These are phyloP conservation scores for Thelonectria discophora DNA, from an alignment of 2,329 filamentous ascomycete genomes.

Conservation along the genomic window DNA sequence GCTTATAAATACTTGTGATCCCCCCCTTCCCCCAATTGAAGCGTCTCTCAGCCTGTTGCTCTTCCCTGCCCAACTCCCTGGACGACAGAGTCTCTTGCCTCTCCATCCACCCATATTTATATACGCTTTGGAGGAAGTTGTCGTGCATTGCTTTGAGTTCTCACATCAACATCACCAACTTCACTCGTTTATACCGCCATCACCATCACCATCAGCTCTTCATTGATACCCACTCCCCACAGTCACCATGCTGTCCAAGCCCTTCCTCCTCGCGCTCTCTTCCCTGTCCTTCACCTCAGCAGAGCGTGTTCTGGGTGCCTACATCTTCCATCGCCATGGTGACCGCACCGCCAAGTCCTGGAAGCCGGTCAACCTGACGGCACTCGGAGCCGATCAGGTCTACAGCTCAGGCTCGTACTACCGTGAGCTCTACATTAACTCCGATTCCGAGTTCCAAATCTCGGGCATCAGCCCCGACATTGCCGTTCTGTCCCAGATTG, in stretches of 20 bases:
- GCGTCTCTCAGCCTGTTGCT: background rate
- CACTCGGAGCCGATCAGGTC: conserved; percentile 81
- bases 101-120: too few relatives aligned
- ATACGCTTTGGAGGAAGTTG: background rate
- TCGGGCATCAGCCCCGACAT: conserved; percentile 70
- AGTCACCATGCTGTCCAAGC: conserved; percentile 51
- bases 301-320: conserved; percentile 81
- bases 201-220: conserved; percentile 1
- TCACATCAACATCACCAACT: conserved; percentile 19
- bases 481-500: conserved; percentile 75
- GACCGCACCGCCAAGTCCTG: conserved; percentile 84
- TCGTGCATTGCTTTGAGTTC: background rate
- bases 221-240: background rate
- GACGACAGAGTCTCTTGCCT: background rate
- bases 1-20: conserved; percentile 6
- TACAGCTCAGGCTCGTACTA: conserved; percentile 78
- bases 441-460: conserved; percentile 68
- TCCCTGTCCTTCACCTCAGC: conserved; percentile 50
- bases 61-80: background rate
- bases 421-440: conserved; percentile 76
- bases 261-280: conserved; percentile 46
- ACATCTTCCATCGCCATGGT: conserved; percentile 90
- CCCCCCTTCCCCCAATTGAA: background rate
- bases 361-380: conserved; percentile 76
- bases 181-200: too few relatives aligned